Conservation (phyloP, 331 rosid species). For the Phaseolus coccineus region DNA sequence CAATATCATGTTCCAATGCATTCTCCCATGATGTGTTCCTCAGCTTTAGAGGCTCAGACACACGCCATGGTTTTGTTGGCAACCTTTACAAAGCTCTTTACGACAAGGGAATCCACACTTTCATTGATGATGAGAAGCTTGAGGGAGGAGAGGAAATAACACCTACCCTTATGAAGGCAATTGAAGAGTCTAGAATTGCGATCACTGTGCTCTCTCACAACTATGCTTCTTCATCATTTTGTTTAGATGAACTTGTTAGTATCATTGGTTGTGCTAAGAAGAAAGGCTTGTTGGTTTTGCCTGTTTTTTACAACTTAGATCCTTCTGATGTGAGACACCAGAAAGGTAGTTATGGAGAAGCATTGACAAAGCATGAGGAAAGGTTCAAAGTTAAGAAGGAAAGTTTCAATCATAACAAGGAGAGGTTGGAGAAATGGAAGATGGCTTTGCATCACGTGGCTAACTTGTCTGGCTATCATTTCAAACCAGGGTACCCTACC, state of each 20-base stretch:
- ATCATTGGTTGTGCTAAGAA: not conserved
- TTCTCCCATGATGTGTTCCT: conserved; percentile 18
- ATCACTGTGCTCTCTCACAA: conserved; percentile 21
- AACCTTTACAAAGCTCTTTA: not conserved
- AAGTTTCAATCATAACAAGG: not conserved
- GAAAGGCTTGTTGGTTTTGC: not conserved
- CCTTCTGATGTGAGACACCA: conserved; percentile 16
- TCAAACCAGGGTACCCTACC: conserved; percentile 4
- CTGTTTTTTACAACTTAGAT: not conserved
- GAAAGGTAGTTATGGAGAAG: conserved; percentile 4
- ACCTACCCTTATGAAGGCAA: conserved; percentile 6
- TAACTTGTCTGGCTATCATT: conserved; percentile 6
- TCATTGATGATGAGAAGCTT: conserved; percentile 22
- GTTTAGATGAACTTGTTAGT: not conserved
- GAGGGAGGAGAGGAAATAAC: conserved; percentile 3
- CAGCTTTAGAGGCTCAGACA: conserved; percentile 9
- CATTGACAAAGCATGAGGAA: not conserved
- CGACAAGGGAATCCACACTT: conserved; percentile 1
- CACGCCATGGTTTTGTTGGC: conserved; percentile 13
- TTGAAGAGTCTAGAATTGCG: not conserved
- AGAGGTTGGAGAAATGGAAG: conserved; percentile 18
- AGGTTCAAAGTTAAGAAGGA: conserved; percentile 1
- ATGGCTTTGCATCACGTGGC: conserved; percentile 11
- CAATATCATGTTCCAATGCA: not conserved
- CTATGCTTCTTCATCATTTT: conserved; percentile 15